Evolutionary conservation across 805 yeast genomes (phyloP), one percentile per base, ranked within the genome.

Genomic region (Kregervanrija delftensis): DNA sequence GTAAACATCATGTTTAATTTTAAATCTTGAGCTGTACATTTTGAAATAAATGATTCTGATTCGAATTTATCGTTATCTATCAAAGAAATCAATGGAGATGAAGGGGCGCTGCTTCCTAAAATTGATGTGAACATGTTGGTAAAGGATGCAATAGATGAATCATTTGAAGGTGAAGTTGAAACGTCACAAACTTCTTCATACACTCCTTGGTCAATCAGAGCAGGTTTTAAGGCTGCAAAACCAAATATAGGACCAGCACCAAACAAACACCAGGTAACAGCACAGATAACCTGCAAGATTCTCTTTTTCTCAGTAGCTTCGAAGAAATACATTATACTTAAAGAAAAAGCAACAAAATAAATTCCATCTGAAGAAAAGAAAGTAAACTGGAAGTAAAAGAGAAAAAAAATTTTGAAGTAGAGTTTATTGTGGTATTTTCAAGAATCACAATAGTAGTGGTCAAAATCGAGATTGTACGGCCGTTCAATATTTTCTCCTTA

Each of bases 171-270:
- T 11, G 45, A 37, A 11, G 55, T 42, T 2, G 53, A 43, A 44
- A 55, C 46, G 2, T 53, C 43, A 59, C 81, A 76, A 1, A 56
- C 52, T 15, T 60, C 53, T 47, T 68, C 72, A 51, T 76, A 76
- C 41, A 76, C 62, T 11, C 69, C 71, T 53, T 76, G 77, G 43
- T 60, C 67, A 38, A 76, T 68, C 35, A 76, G 60, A 4, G 74
- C 64, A 9, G 81, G 81, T 49, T 76, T 76, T 53, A 76, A 62
- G 12, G 81, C 81, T 6, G 81, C 81, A 63, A 76, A 76, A 5
- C 81, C 81, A 56, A 76, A 76, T 33, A 76, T 73, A 3, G 80
- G 79, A 4, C 81, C 81, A 3, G 78, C 81, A 4, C 79, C 73
- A 28, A 76, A 58, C 8, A 76, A 59, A 53, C 80, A 75, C 81